Evolutionary conservation across 371 early-diverging fungal genomes (phyloP).

Genomic region (Coemansia sp.): DNA sequence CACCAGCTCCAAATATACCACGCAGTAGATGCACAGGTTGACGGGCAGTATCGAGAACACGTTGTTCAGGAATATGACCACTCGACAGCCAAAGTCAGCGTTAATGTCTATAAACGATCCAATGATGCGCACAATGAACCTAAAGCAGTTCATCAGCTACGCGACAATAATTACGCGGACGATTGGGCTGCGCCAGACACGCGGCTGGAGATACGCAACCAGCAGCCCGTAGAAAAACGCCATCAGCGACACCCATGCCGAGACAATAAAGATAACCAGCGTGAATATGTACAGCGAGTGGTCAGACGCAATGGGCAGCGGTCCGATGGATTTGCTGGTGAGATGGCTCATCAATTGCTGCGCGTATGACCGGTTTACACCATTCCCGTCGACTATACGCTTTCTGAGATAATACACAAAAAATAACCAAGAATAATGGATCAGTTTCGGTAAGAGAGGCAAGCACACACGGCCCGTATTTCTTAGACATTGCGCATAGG

Average conservation of each 20-base stretch:
- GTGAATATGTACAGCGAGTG: conserved; percentile 7
- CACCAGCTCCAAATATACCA: conserved; percentile 33
- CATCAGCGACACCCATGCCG: conserved; percentile 14
- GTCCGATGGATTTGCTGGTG: not conserved
- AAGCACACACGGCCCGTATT: no score
- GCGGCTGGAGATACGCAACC: conserved; percentile 8
- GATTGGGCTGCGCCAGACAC: conserved; percentile 23
- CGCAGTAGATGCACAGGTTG: conserved; percentile 31
- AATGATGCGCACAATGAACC: conserved; percentile 23
- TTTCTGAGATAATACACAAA: no score
- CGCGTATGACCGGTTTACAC: not conserved
- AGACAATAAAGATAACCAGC: conserved; percentile 14
- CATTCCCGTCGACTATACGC: no score
- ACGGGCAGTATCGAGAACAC: conserved; percentile 10
- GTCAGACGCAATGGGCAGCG: conserved; percentile 4
- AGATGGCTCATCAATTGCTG: not conserved
- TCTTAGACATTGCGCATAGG: no score
- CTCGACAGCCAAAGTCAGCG: conserved; percentile 23
- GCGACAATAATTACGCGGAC: conserved; percentile 30
- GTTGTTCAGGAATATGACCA: conserved; percentile 18
- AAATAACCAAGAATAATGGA: no score
- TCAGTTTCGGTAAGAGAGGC: no score
- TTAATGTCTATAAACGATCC: not conserved
- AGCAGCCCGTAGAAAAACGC: conserved; percentile 28
- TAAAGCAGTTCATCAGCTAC: conserved; percentile 22